Percentiles rank a stretch among this genome's conserved stretches.
Evolutionary conservation across 2,329 filamentous ascomycete species (phyloP).

Genomic region (Stagonosporopsis vannaccii): DNA sequence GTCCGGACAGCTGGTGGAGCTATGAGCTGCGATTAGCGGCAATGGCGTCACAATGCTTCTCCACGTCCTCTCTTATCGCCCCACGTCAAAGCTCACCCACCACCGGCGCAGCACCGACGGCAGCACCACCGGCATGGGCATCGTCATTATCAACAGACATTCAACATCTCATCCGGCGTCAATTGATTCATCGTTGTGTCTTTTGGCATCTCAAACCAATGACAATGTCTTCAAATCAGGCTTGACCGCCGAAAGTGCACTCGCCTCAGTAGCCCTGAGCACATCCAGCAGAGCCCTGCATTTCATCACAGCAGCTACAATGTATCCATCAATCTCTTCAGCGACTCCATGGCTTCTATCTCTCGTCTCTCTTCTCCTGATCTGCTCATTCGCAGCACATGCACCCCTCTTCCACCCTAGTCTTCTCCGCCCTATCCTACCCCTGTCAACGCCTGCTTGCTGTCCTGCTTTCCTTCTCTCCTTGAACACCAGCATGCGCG

Average conservation of each 20-base stretch:
- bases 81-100: not conserved
- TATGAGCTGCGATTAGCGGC: constrained; percentile 6
- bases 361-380: not conserved
- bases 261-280: not conserved
- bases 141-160: no score
- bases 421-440: not conserved
- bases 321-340: not conserved
- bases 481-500: not conserved
- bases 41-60: constrained; percentile 11
- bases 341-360: not conserved
- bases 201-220: not conserved
- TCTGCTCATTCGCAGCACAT: not conserved
- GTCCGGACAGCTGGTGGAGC: constrained; percentile 11
- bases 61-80: constrained; percentile 10
- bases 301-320: not conserved
- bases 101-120: not conserved
- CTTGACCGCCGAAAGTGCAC: not conserved
- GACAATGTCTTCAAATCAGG: not conserved
- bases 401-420: not conserved
- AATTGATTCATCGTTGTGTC: not conserved
- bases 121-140: not conserved
- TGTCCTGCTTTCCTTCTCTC: not conserved
- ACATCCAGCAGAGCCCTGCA: not conserved
- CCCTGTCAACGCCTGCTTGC: not conserved
- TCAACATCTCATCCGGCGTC: not conserved